These are phyloP conservation scores for Colletotrichum navitas DNA, from an alignment of 2,329 filamentous ascomycete genomes.

Conservation along the genomic window DNA sequence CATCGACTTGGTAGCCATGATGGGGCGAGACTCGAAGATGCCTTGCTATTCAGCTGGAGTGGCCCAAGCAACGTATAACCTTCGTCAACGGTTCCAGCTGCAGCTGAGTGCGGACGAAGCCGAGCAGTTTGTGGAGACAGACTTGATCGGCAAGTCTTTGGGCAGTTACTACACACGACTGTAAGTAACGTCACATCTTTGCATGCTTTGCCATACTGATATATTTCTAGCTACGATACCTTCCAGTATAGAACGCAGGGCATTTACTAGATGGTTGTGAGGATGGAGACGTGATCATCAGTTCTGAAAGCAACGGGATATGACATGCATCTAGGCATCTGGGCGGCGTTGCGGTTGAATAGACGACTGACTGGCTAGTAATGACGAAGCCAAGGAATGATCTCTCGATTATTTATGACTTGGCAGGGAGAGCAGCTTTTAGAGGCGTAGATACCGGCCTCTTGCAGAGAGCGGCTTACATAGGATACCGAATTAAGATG, in stretches of 20 bases:
- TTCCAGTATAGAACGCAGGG: slow-evolving; percentile 91
- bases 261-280: slow-evolving; percentile 73
- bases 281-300: slow-evolving; percentile 17
- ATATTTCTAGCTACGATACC: slow-evolving; percentile 75
- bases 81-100: slow-evolving; percentile 83
- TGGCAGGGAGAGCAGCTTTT: slow-evolving; percentile 20
- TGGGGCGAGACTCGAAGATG: slow-evolving; percentile 87
- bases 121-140: slow-evolving; percentile 83
- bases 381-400: slow-evolving; percentile 39
- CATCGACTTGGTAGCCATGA: slow-evolving; percentile 85
- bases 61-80: slow-evolving; percentile 74
- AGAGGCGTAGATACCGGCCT: slow-evolving; percentile 9
- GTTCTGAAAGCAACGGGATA: slow-evolving; percentile 33
- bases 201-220: slow-evolving; percentile 13
- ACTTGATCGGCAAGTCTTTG: slow-evolving; percentile 83
- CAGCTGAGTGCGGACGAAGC: slow-evolving; percentile 87
- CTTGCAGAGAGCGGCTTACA: slow-evolving; percentile 21
- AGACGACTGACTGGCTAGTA: slow-evolving; percentile 39
- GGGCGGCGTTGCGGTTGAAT: slow-evolving; percentile 43
- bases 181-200: slow-evolving; percentile 61
- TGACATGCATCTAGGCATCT: slow-evolving; percentile 41
- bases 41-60: slow-evolving; percentile 83
- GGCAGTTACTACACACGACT: slow-evolving; percentile 90
- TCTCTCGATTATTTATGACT: slow-evolving; percentile 31
- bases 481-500: slow-evolving; percentile 36